Percentiles rank a stretch among this genome's conserved stretches.
phyloP scores from a whole-genome alignment of 2,329 filamentous ascomycete genomes.

The Fusarium penzigii region DNA sequence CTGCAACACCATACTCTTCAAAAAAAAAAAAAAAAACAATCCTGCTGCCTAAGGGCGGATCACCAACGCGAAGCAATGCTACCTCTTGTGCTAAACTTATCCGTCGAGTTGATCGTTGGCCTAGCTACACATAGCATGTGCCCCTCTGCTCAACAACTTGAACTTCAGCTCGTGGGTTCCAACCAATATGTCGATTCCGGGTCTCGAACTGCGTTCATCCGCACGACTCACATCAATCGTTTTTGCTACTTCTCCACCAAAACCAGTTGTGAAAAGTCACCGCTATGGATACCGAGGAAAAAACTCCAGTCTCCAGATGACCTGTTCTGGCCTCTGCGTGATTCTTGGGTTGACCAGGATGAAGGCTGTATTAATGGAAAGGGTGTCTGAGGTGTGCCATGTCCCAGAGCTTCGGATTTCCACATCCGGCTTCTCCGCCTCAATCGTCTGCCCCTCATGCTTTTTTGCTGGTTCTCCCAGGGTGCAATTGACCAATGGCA shows the following conservation, averaged over 20 bases:
- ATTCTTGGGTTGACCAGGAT: constrained; percentile 9
- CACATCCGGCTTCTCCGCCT: constrained; percentile 28
- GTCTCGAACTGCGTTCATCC: constrained; percentile 11
- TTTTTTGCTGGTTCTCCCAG: background rate
- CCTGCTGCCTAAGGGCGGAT: constrained; percentile 23
- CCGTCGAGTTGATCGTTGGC: constrained; percentile 9
- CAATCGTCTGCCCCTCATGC: background rate
- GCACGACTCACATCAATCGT: constrained; percentile 16
- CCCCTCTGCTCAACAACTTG: background rate
- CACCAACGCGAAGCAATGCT: constrained; percentile 5
- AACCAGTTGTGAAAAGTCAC: constrained; percentile 3
- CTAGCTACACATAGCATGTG: background rate
- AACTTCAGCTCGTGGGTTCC: background rate
- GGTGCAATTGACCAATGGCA: background rate
- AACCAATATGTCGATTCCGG: constrained; percentile 1
- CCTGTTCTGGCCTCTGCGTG: constrained; percentile 19
- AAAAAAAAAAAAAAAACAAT: constrained; percentile 13
- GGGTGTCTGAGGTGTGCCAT: no score
- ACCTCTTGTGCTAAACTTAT: constrained; percentile 1
- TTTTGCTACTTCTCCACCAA: constrained; percentile 11
- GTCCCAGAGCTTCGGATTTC: constrained; percentile 30
- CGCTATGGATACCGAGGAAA: constrained; percentile 14
- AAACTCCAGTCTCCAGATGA: constrained; percentile 25
- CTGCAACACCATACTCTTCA: constrained; percentile 5
- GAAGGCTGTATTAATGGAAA: no score